A percentile compares a stretch with the other conserved stretches of the same genome.
Conservation (phyloP, 345 rosid genomes). For the Salix brachista region DNA sequence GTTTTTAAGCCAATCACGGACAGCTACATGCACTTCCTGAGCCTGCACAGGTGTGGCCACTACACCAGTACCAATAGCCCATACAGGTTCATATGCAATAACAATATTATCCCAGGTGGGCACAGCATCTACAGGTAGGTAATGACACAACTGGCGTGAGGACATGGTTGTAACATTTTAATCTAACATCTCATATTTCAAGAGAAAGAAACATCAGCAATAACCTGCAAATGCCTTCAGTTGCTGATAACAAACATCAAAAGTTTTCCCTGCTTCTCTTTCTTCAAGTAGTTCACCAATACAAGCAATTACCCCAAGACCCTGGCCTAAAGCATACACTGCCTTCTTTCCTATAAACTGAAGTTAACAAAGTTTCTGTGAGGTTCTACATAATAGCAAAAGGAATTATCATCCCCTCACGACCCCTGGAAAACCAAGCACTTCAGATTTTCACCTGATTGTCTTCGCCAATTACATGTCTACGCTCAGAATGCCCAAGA, state of each 20-base stretch:
- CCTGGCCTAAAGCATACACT: slow-evolving; percentile 81
- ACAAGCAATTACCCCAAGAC: slow-evolving; percentile 93
- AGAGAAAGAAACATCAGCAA: not conserved
- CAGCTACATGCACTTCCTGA: slow-evolving; percentile 88
- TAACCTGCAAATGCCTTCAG: slow-evolving; percentile 85
- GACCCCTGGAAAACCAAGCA: not conserved
- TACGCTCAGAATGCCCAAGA: slow-evolving; percentile 96
- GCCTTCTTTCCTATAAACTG: slow-evolving; percentile 98
- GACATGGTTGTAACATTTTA: not conserved
- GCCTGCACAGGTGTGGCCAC: slow-evolving; percentile 95
- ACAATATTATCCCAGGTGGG: slow-evolving; percentile 90
- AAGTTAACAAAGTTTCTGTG: slow-evolving; percentile 17
- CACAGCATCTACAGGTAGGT: slow-evolving; percentile 56
- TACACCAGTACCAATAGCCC: slow-evolving; percentile 99
- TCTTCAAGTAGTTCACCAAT: slow-evolving; percentile 84
- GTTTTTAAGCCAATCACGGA: slow-evolving; percentile 88
- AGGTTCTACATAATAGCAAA: not conserved
- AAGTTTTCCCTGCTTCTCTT: slow-evolving; percentile 93
- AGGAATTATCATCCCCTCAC: not conserved
- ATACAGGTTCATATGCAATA: slow-evolving; percentile 95
- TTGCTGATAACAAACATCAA: slow-evolving; percentile 89
- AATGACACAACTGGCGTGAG: not conserved
- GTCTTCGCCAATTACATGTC: slow-evolving; percentile 88
- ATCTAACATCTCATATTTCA: not conserved
- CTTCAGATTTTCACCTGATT: slow-evolving; percentile 53